Conservation (phyloP, 2,329 filamentous ascomycete genomes). For the Pseudogymnoascus sp. region DNA sequence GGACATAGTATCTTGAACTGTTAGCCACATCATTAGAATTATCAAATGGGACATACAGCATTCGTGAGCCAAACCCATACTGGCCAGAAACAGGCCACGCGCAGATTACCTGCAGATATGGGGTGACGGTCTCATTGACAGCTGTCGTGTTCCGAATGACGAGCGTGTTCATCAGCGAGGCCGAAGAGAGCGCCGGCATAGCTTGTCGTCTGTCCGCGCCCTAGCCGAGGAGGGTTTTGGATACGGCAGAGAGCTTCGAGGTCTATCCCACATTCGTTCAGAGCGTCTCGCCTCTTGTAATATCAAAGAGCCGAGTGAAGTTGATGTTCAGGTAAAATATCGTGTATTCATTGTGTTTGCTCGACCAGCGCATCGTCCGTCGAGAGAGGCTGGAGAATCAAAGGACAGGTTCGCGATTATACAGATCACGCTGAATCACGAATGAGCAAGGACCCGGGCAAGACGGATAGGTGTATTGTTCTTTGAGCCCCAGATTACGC, state of each 20-base stretch:
- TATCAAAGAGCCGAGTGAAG: background rate
- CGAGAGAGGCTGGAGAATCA: background rate
- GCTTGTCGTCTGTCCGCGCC: background rate
- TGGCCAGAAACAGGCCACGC: conserved; percentile 51
- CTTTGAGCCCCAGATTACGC: background rate
- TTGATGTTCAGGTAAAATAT: background rate
- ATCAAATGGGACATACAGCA: conserved; percentile 36
- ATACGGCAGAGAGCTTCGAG: background rate
- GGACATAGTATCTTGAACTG: conserved; percentile 49
- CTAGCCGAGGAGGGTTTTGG: background rate
- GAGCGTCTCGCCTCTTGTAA: background rate
- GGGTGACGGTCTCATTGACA: conserved; percentile 19
- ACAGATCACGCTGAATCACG: background rate
- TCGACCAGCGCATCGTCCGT: background rate
- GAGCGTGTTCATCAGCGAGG: conserved; percentile 26
- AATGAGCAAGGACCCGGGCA: background rate
- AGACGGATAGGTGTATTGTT: background rate
- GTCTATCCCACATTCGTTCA: background rate
- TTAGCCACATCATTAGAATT: background rate
- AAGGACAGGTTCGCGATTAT: background rate
- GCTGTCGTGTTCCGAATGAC: conserved; percentile 15
- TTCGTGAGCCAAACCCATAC: conserved; percentile 47
- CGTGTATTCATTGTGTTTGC: background rate
- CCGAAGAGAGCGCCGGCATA: conserved; percentile 32
- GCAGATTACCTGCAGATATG: conserved; percentile 41